phyloP scores from a whole-genome alignment of 169 alveolate genomes.

The Condylostoma magnum region DNA sequence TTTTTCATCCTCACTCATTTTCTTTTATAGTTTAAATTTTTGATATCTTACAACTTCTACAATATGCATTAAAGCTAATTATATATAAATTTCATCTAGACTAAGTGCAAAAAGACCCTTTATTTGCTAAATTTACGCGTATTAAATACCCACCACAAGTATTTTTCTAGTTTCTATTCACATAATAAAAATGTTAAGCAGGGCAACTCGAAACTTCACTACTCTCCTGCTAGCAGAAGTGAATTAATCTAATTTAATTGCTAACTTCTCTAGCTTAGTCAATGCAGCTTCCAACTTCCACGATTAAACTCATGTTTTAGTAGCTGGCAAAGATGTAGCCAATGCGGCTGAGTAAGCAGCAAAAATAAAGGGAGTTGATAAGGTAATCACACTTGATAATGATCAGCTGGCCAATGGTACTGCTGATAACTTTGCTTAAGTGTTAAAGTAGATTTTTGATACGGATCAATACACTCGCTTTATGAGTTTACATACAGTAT shows the following conservation, averaged over 20 bases:
- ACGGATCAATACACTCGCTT: constrained; percentile 42
- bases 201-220: constrained; percentile 16
- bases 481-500: constrained; percentile 48
- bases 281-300: constrained; percentile 36
- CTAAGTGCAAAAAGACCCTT: too few species aligned
- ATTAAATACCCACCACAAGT: too few species aligned
- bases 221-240: constrained; percentile 49
- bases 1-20: too few species aligned
- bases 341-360: constrained; percentile 3
- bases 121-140: too few species aligned
- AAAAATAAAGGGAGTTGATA: constrained; percentile 31
- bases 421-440: constrained; percentile 42
- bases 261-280: constrained; percentile 20
- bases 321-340: constrained; percentile 34
- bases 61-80: too few species aligned
- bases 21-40: too few species aligned
- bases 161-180: too few species aligned
- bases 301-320: constrained; percentile 41
- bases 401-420: constrained; percentile 26
- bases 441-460: constrained; percentile 27
- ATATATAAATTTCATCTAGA: too few species aligned
- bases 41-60: too few species aligned
- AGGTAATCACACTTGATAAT: constrained; percentile 23
- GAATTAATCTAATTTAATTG: constrained; percentile 24
- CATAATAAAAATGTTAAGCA: background rate